Base-by-base conservation (phyloP, 495 filamentous ascomycete species). In the Pyronema omphalodes region DNA sequence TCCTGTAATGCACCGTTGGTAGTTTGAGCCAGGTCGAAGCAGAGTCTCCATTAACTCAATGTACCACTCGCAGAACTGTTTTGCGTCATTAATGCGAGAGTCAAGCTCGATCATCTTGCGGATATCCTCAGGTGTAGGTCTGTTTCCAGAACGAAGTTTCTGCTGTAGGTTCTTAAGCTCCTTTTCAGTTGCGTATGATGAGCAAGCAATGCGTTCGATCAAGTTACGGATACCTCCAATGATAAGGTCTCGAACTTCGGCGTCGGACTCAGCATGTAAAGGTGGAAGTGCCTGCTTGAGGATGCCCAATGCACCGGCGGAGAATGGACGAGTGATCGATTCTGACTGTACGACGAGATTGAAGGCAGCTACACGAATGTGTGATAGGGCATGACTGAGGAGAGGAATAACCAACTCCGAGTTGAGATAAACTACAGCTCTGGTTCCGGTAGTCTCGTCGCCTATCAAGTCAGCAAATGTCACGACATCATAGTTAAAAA, bases 1-100 rank as follows among this genome's bases (percentile, higher is more conserved):
- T 0, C 85, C 78, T 0, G 77, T 83, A n/a, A 86, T 82, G 57
- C 89, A 88, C 9, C 86, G 79, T 58, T 89, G 85, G 58, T 95
- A 96, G 14, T 85, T 84, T 12, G 83, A 74, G 0, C 80, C 84
- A 0, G 87, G 78, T 36, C 76, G 68, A 23, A 98, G 68, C 59
- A 94, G 86, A 9, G 67, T 64, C 39, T 73, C 69, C n/a, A 98
- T 63, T 56, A 91, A 88, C 0, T 68, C 52, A 4, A 83, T 46
- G 63, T 88, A 94, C 74, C 79, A 84, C 5, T 58, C 56, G 11
- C 91, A 47, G 60, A 89, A 94, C 0, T 60, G 61, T 19, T 71
- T 68, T 29, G 82, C 80, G 23, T 72, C 69, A 0, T 56, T 12
- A 7, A 52, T 41, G 33, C 37, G 49, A 55, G 44, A 63, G 59